Conservation (phyloP, 805 yeast genomes). For the Nakazawaea wyomingensis region DNA sequence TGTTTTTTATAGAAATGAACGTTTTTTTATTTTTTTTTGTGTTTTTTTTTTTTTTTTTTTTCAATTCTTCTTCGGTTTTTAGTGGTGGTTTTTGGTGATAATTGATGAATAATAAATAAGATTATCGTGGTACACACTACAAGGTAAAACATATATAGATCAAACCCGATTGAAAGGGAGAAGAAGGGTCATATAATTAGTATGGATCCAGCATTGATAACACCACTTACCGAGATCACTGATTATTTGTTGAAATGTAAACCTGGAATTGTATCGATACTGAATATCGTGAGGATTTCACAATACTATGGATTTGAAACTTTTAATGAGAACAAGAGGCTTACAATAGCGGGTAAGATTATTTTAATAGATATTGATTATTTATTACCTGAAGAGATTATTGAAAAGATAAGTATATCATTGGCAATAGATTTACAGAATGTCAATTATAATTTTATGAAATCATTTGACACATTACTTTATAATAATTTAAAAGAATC, state of each 20-base stretch:
- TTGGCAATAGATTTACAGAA: conserved; percentile 7
- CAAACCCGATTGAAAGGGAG: not conserved
- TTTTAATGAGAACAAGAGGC: conserved; percentile 30
- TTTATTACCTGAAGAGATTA: conserved; percentile 15
- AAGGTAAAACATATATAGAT: too few relatives aligned
- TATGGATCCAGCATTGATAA: conserved; percentile 28
- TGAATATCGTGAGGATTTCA: conserved; percentile 28
- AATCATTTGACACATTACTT: conserved; percentile 4
- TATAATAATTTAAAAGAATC: conserved; percentile 1
- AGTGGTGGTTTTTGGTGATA: not conserved
- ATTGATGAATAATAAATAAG: not conserved
- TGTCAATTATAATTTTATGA: not conserved
- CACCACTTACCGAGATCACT: conserved; percentile 26
- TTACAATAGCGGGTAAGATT: conserved; percentile 30
- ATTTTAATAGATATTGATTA: conserved; percentile 33
- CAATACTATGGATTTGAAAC: conserved; percentile 34
- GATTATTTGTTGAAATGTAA: conserved; percentile 26
- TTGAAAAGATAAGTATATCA: conserved; percentile 1
- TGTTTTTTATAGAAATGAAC: not conserved
- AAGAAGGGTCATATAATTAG: not conserved
- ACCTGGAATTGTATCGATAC: conserved; percentile 30
- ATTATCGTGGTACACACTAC: too few relatives aligned
- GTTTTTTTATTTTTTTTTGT: not conserved
- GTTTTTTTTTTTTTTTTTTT: not conserved
- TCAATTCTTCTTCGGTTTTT: not conserved